Conservation (phyloP, 345 rosid species). For the Dovyalis caffra region DNA sequence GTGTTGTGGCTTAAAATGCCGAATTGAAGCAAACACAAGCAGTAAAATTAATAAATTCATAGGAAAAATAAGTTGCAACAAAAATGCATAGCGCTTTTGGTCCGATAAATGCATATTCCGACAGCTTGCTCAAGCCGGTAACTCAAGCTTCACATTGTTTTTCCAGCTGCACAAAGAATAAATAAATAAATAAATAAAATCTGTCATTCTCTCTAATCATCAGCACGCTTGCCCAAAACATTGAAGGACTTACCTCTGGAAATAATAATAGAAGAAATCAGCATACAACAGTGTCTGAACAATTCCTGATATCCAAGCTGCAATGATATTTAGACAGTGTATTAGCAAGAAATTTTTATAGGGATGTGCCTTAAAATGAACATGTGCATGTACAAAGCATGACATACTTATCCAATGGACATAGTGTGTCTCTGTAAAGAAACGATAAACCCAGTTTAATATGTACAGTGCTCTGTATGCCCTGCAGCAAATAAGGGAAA, state of each 20-base stretch:
- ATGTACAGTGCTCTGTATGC: constrained; percentile 60
- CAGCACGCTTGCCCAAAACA: not conserved
- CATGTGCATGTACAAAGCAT: constrained; percentile 6
- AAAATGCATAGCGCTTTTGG: not conserved
- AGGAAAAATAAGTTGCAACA: not conserved
- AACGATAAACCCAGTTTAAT: constrained; percentile 68
- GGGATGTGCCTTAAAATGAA: not conserved
- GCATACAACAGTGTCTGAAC: constrained; percentile 73
- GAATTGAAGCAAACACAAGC: not conserved
- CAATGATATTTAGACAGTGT: not conserved
- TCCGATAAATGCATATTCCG: not conserved
- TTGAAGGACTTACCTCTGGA: constrained; percentile 48
- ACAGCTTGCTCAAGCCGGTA: constrained; percentile 53
- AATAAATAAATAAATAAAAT: no score
- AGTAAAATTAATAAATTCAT: not conserved
- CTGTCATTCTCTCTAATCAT: not conserved
- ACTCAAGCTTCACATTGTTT: constrained; percentile 79
- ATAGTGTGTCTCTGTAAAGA: constrained; percentile 55
- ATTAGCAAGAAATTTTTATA: not conserved
- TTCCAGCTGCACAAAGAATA: constrained; percentile 65
- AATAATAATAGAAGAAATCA: constrained; percentile 81
- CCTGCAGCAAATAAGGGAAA: constrained; percentile 31
- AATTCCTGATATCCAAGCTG: constrained; percentile 85
- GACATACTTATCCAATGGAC: constrained; percentile 63
- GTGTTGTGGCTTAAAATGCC: no score